Conservation (phyloP, 148 eudicot genomes). For the Pouteria glomerata region DNA sequence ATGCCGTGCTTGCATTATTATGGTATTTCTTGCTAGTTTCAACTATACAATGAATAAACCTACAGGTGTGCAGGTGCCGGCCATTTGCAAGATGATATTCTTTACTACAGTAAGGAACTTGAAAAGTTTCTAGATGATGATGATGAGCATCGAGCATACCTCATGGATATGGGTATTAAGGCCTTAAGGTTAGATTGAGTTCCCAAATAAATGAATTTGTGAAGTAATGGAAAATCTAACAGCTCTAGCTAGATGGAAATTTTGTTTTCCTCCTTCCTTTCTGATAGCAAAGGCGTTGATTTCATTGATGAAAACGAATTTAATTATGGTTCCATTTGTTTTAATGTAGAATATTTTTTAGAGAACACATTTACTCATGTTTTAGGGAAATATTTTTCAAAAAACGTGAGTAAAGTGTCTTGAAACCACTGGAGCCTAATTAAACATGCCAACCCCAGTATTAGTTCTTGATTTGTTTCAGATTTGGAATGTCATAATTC, state of each 20-base stretch:
- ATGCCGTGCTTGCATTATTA: neutral
- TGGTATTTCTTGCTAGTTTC: neutral
- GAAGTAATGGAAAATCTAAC: neutral
- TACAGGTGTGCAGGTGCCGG: slow-evolving; percentile 97
- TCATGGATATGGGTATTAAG: slow-evolving; percentile 80
- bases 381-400: too few species aligned
- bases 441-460: neutral
- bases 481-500: too few species aligned
- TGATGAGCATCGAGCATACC: slow-evolving; percentile 70
- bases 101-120: slow-evolving; percentile 50
- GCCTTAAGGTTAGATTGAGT: slow-evolving; percentile 67
- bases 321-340: too few species aligned
- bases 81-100: slow-evolving; percentile 78
- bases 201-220: slow-evolving; percentile 4
- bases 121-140: slow-evolving; percentile 41
- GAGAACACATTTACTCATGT: too few species aligned
- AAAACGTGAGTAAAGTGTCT: too few species aligned
- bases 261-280: neutral
- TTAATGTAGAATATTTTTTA: too few species aligned
- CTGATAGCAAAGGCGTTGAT: neutral
- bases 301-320: neutral
- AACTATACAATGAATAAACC: neutral
- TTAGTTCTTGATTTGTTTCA: too few species aligned
- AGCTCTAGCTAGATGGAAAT: neutral
- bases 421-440: too few species aligned